Evolutionary conservation across 371 early-diverging fungal genomes (phyloP), one percentile per base, ranked within the genome.

Genomic region (Circinella umbellata): DNA sequence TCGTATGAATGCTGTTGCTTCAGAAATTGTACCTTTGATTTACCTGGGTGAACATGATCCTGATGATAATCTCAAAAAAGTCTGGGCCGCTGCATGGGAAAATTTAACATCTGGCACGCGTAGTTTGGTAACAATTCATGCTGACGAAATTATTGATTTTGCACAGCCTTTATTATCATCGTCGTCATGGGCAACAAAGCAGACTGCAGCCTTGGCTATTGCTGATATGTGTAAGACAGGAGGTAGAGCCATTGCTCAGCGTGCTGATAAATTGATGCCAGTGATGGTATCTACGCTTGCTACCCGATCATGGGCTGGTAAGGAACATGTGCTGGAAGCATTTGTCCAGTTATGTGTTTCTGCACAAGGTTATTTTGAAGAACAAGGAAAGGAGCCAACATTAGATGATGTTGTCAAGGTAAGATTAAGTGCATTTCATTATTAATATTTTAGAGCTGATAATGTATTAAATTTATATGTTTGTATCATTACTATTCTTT

Each of bases 241-340:
- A 74, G 79, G 77, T 20, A 74, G 75, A 46, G 74, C 68, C 6
- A 62, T 88, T 35, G 65, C 55, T 14, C 55, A 72, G 4, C 73
- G 87, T 61, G 85, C 90, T 63, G 80, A 82, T 10, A 71, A 75
- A 20, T 70, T 90, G 10, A 67, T 96, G 49, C 90, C 91, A 3
- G 68, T 92, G 17, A 79, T 96, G 66, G 70, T 89, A 1, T 81
- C 88, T 13, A 87, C 91, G 0, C 76, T 95, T 5, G 77, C 88
- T 0, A 94, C 95, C 5, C 81, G 96, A 42, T 89, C 92, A 1
- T 97, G 96, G 96, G 90, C 89, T 3, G 97, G 96, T 39, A 97
- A 96, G 74, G 96, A 96, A 69, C 80, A 84, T 34, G 89, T 96
- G 5, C 78, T 96, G 35, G 90, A 90, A 51, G 87, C 93, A 4